Percentiles rank a stretch among this genome's conserved stretches.
phyloP scores from a whole-genome alignment of 192 early-diverging fungal species.

The Diversispora epigaea region DNA sequence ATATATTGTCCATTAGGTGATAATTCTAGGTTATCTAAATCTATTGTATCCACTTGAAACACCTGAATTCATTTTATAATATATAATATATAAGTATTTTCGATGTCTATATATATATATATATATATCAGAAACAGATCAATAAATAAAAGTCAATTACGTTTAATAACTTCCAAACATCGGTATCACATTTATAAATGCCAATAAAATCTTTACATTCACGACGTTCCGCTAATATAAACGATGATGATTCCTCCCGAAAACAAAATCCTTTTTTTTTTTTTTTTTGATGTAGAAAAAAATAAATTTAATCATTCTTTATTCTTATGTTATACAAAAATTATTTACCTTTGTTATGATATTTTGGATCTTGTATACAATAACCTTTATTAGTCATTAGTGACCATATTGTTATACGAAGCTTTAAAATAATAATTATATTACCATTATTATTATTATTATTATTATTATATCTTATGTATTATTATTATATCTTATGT shows the following conservation, averaged over 20 bases:
- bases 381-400: constrained; percentile 50
- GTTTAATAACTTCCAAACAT: constrained; percentile 63
- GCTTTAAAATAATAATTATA: no score
- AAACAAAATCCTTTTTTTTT: constrained; percentile 47
- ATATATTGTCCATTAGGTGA: constrained; percentile 83
- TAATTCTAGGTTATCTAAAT: constrained; percentile 76
- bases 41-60: constrained; percentile 67
- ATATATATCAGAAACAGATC: neutral
- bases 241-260: constrained; percentile 62
- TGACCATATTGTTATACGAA: constrained; percentile 70
- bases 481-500: no score
- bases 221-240: constrained; percentile 56
- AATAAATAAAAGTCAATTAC: constrained; percentile 38
- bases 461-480: no score
- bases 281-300: no score
- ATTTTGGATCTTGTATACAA: constrained; percentile 75
- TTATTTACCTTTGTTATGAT: constrained; percentile 49
- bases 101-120: neutral
- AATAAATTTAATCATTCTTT: no score
- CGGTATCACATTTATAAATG: constrained; percentile 57
- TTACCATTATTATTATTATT: no score
- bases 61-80: constrained; percentile 56
- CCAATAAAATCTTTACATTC: constrained; percentile 65
- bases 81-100: neutral
- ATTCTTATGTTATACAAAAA: neutral